Percentiles rank a stretch among this genome's conserved stretches.
Conservation (phyloP, 768 basidiomycete species). For the Candolleomyces aberdarensis region DNA sequence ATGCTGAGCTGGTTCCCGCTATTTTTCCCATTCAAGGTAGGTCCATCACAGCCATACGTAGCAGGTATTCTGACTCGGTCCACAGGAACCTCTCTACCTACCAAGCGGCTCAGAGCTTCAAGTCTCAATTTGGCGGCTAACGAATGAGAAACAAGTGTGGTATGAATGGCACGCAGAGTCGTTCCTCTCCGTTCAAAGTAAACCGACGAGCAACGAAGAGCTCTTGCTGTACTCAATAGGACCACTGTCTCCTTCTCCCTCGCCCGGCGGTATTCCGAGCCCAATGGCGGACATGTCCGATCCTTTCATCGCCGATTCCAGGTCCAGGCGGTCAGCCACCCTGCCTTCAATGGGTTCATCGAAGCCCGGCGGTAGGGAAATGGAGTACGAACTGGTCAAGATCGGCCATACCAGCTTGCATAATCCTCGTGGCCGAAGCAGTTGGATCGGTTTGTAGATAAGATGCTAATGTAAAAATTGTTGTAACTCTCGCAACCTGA, state of each 20-base stretch:
- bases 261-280: slow-evolving; percentile 39
- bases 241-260: slow-evolving; percentile 18
- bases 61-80: background rate
- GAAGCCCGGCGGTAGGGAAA: background rate
- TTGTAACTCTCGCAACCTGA: background rate
- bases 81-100: slow-evolving; percentile 87
- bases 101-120: slow-evolving; percentile 91
- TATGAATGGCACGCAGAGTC: slow-evolving; percentile 99
- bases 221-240: slow-evolving; percentile 16
- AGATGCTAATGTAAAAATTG: background rate
- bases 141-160: slow-evolving; percentile 89
- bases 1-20: slow-evolving; percentile 99
- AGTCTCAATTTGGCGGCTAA: slow-evolving; percentile 92
- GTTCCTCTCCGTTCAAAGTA: slow-evolving; percentile 65
- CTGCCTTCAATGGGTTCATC: background rate
- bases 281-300: slow-evolving; percentile 66
- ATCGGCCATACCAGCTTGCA: slow-evolving; percentile 94
- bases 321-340: slow-evolving; percentile 9
- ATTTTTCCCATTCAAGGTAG: slow-evolving; percentile 89
- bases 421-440: slow-evolving; percentile 86
- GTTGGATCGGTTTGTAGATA: slow-evolving; percentile 81
- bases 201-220: slow-evolving; percentile 27
- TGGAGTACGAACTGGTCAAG: slow-evolving; percentile 60
- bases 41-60: slow-evolving; percentile 19
- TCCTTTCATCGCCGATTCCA: slow-evolving; percentile 16